phyloP scores from a whole-genome alignment of 2,329 filamentous ascomycete species.

The Ophiostoma sp. region DNA sequence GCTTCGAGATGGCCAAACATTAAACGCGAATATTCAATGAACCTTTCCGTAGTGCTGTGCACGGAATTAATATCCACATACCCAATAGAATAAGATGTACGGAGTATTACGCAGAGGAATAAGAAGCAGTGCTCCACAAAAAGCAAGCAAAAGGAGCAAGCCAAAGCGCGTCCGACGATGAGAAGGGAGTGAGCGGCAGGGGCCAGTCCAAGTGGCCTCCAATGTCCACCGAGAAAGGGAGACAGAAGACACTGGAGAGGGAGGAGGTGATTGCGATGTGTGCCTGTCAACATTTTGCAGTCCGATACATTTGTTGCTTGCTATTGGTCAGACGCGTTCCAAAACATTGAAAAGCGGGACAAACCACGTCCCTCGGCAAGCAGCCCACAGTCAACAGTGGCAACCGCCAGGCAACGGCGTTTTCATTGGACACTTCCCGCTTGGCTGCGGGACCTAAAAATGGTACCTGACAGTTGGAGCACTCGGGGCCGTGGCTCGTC shows the following conservation, averaged over 20 bases:
- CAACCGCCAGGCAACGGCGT: conserved; percentile 58
- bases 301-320: not conserved
- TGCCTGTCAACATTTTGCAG: not conserved
- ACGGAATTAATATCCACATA: too few species aligned
- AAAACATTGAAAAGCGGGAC: conserved; percentile 23
- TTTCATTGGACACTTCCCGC: conserved; percentile 44
- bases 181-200: conserved; percentile 7
- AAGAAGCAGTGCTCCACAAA: not conserved
- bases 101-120: not conserved
- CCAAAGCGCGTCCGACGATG: not conserved
- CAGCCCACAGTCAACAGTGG: conserved; percentile 49
- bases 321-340: conserved; percentile 21
- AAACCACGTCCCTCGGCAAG: not conserved
- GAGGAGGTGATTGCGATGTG: not conserved
- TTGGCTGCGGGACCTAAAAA: not conserved
- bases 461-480: not conserved
- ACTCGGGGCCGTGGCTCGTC: conserved; percentile 19
- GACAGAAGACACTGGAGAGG: not conserved
- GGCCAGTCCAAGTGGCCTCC: not conserved
- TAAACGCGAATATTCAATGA: too few species aligned
- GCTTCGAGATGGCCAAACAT: too few species aligned
- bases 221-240: not conserved
- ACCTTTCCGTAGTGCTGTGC: too few species aligned
- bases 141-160: not conserved
- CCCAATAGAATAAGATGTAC: too few species aligned